Evolutionary conservation across 2,329 filamentous ascomycete genomes (phyloP).

Genomic region (Epichloe brachyelytri): DNA sequence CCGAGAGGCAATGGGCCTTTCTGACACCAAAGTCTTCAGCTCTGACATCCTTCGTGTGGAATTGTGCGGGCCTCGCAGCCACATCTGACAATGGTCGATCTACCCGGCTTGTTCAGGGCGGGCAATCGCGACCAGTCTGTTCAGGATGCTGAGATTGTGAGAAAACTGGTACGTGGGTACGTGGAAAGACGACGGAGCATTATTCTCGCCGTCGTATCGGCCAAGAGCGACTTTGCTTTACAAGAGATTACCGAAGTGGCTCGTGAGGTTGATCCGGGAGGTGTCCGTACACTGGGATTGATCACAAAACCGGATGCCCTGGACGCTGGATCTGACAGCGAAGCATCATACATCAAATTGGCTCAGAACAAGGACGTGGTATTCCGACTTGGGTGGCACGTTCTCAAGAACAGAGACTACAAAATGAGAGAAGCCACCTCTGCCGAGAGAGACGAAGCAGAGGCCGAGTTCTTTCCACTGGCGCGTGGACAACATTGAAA

Average conservation of each 20-base stretch:
- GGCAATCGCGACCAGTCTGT: conserved; percentile 31
- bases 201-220: conserved; percentile 44
- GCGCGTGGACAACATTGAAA: conserved; percentile 25
- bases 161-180: conserved; percentile 36
- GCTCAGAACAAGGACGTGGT: conserved; percentile 32
- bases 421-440: conserved; percentile 19
- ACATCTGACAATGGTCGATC: conserved; percentile 45
- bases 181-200: conserved; percentile 44
- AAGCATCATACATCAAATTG: conserved; percentile 26
- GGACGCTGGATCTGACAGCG: conserved; percentile 22
- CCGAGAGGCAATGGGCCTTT: conserved; percentile 7
- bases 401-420: conserved; percentile 30
- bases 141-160: conserved; percentile 10
- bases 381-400: conserved; percentile 40
- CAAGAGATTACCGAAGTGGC: conserved; percentile 29
- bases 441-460: conserved; percentile 24
- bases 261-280: conserved; percentile 5
- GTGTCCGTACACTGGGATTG: conserved; percentile 37
- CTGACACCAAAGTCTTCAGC: conserved; percentile 21
- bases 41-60: conserved; percentile 35
- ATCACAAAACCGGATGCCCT: conserved; percentile 42
- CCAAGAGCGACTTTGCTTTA: conserved; percentile 42
- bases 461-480: conserved; percentile 28
- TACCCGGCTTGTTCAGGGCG: conserved; percentile 39
- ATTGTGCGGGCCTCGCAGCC: conserved; percentile 30